These are phyloP conservation scores for Penicillium sclerotiorum DNA, from an alignment of 2,329 filamentous ascomycete genomes.

Conservation along the genomic window DNA sequence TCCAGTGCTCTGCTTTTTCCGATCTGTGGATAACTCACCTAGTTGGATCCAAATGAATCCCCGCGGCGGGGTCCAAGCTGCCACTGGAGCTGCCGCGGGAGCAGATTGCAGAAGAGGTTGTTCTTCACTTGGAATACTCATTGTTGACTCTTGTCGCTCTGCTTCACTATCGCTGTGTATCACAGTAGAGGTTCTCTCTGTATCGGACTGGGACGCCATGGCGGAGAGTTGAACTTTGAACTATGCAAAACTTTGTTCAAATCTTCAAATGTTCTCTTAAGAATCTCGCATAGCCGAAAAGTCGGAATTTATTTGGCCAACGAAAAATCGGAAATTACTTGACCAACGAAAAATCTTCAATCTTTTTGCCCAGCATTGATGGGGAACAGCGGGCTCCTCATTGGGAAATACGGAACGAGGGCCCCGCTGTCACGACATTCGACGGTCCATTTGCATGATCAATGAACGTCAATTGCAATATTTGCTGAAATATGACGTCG, in stretches of 20 bases:
- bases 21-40: slow-evolving; percentile 33
- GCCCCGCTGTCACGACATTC: slow-evolving; percentile 22
- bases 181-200: too few relatives aligned
- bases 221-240: too few relatives aligned
- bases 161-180: background rate
- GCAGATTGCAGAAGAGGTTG: slow-evolving; percentile 27
- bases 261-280: too few relatives aligned
- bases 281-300: background rate
- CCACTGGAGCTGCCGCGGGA: background rate
- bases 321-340: too few relatives aligned
- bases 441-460: slow-evolving; percentile 12
- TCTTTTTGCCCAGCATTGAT: too few relatives aligned
- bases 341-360: too few relatives aligned
- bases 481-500: background rate
- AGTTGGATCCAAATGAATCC: slow-evolving; percentile 63
- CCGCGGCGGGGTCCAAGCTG: slow-evolving; percentile 51
- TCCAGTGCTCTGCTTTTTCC: background rate
- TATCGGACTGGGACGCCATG: too few relatives aligned
- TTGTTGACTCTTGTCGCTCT: slow-evolving; percentile 5
- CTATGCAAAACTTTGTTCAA: too few relatives aligned
- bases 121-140: slow-evolving; percentile 21
- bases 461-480: background rate
- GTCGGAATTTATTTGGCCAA: too few relatives aligned
- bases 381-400: slow-evolving; percentile 20
- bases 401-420: slow-evolving; percentile 16